Base-by-base conservation (phyloP, 2,329 filamentous ascomycete species). In the Hypocreales sp. region DNA sequence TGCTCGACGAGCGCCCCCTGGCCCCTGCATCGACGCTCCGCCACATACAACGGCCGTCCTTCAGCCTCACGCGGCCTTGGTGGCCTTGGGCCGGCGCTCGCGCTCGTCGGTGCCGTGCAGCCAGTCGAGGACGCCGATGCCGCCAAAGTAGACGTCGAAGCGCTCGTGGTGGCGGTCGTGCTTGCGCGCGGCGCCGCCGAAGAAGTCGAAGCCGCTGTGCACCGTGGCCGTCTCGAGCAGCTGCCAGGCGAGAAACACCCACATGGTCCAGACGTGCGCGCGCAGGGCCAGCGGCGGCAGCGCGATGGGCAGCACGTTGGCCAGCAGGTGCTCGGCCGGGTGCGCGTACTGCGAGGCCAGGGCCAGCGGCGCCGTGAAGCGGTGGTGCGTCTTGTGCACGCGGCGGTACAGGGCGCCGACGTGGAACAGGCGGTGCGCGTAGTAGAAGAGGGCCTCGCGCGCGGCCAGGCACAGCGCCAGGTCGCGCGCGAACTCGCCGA, bases 161-260 rank as follows among this genome's bases (percentile, higher is more conserved):
- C 57, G 56, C 50, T 69, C 64, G 44, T 72, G 67, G 37, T 72
- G 67, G 17, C 58, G 42, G 45, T 72, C 67, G 44, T 72, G 67
- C 41, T 56, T 58, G 35, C 47, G 50, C 1, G 64, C 64, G 29
- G 40, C 54, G 31, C 52, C 54, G 33, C 31, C 39, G 11, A 67
- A 55, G 35, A 69, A 69, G 27, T 70, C 64, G 40, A 66, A 71
- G 6, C 67, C 68, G 32, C 62, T 67, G 41, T 72, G 66, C 29
- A 69, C 65, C 1, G 58, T 62, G 4, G 54, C 49, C 24, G 67
- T 68, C 42, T 69, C 60, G 3, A 62, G 31, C 5, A 71, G 48
- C 44, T 61, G 58, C 10, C 48, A 53, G 0, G 50, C 55, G 23
- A 67, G 34, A 33, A 65, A 71, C 1, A 42, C 35, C 60, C 61